These are phyloP conservation scores for Pseudogymnoascus sp. DNA, from an alignment of 2,329 filamentous ascomycete genomes.

Conservation along the genomic window DNA sequence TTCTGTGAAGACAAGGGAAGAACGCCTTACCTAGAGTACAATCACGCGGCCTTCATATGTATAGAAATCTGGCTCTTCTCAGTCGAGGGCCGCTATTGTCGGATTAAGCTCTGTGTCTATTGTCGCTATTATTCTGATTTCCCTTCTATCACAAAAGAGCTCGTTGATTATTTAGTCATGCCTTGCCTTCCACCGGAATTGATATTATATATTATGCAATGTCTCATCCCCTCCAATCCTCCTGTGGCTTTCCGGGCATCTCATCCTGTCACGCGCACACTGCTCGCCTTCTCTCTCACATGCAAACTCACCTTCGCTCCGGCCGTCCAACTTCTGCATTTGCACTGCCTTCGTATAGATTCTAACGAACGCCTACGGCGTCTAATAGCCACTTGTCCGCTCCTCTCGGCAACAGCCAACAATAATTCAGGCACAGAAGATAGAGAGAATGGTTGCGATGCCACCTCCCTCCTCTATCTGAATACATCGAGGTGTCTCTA, in stretches of 20 bases:
- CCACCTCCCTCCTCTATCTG: not conserved
- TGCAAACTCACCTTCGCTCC: slow-evolving; percentile 35
- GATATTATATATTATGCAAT: too few species aligned
- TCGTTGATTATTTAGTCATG: too few species aligned
- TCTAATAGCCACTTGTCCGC: slow-evolving; percentile 30
- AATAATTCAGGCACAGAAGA: not conserved
- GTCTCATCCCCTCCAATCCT: too few species aligned
- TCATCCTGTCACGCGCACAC: slow-evolving; percentile 36
- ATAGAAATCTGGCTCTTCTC: too few species aligned
- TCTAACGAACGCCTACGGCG: slow-evolving; percentile 30
- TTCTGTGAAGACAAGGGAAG: too few species aligned
- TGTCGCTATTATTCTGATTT: too few species aligned
- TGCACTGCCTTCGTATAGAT: slow-evolving; percentile 40
- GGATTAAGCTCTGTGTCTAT: too few species aligned
- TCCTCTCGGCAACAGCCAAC: slow-evolving; percentile 27
- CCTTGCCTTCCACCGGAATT: too few species aligned
- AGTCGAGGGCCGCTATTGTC: too few species aligned
- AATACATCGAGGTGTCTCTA: slow-evolving; percentile 23
- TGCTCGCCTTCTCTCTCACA: slow-evolving; percentile 38
- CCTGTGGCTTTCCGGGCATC: slow-evolving; percentile 29
- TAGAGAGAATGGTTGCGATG: not conserved
- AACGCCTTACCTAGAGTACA: too few species aligned
- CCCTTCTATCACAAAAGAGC: too few species aligned
- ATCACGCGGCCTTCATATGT: too few species aligned
- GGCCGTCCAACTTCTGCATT: slow-evolving; percentile 37